Evolutionary conservation across 768 basidiomycete species (phyloP).

Genomic region (Udeniomyces megalosporus): DNA sequence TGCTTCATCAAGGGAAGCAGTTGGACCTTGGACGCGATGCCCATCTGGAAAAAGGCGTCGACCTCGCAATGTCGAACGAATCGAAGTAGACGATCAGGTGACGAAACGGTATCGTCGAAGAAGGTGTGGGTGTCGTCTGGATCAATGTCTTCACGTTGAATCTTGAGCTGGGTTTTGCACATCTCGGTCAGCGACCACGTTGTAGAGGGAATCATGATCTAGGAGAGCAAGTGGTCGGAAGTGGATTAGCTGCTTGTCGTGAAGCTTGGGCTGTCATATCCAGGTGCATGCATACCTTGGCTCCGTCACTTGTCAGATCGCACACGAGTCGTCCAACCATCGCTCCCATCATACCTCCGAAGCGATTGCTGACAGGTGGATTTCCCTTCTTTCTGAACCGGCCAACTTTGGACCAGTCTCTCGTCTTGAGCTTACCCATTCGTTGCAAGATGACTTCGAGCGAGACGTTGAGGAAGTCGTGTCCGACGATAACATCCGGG

Average conservation of each 20-base stretch:
- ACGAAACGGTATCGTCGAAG: slow-evolving; percentile 65
- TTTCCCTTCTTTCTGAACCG: slow-evolving; percentile 54
- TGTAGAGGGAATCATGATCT: slow-evolving; percentile 94
- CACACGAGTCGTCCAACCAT: slow-evolving; percentile 72
- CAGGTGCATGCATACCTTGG: slow-evolving; percentile 69
- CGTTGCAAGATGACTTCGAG: slow-evolving; percentile 81
- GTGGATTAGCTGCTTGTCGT: background rate
- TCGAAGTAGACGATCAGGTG: slow-evolving; percentile 59
- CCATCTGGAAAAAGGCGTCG: slow-evolving; percentile 95
- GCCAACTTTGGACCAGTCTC: slow-evolving; percentile 87
- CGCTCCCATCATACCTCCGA: slow-evolving; percentile 49
- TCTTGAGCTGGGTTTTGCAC: slow-evolving; percentile 75
- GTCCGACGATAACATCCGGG: slow-evolving; percentile 85
- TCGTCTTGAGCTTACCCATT: slow-evolving; percentile 74
- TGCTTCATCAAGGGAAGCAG: slow-evolving; percentile 83
- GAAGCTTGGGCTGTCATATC: background rate
- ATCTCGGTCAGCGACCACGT: slow-evolving; percentile 98
- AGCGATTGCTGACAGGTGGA: slow-evolving; percentile 43
- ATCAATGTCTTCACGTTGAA: slow-evolving; percentile 81
- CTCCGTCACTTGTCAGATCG: slow-evolving; percentile 85
- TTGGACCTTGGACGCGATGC: slow-evolving; percentile 83
- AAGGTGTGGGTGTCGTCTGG: slow-evolving; percentile 84
- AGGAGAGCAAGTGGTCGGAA: background rate
- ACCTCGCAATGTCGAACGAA: slow-evolving; percentile 89
- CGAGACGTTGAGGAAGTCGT: slow-evolving; percentile 79